Base-by-base conservation (phyloP, 495 filamentous ascomycete genomes). In the Penicillium canescens region DNA sequence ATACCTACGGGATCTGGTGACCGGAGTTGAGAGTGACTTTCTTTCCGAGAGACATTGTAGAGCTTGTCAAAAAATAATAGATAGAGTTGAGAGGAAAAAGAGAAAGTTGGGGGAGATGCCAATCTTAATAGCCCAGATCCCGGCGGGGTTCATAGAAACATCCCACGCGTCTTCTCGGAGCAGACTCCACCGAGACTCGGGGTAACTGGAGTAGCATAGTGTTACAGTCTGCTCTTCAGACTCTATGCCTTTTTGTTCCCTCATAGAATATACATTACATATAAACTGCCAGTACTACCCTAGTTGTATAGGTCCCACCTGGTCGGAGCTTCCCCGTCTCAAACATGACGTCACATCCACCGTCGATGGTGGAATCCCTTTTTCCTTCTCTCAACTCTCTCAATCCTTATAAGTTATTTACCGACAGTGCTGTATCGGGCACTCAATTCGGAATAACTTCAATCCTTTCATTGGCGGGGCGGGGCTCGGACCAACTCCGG, bases 1-100 rank as follows among this genome's bases (percentile, higher is more conserved):
- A 24, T 26, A 66, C 74, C 26, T 69, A 77, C 74, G 74, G 73
- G 66, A 77, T 74, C 58, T 67, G 40, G 52, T 65, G 57, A 50
- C 74, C 74, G 47, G 72, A 64, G 71, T 71, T 77, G 35, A 77
- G 69, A 45, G 66, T 67, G 49, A 73, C 68, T 51, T 69, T 76
- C 61, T 74, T 77, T 28, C 73, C 73, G 62, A 76, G 71, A 74
- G 74, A 77, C 74, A 77, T 77, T 45, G 34, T 74, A 63, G 34
- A 24, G 42, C 23, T 42, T 37, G 1, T 31, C 11, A 38, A 41
- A 36, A 47, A 23, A 54, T 42, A 57, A 41, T 23, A 28, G 28
- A 46, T 23, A 52, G 36, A 43, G 42, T 39, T 36, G 35, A 33
- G 23, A 41, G 36, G 45, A 42, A 48, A 41, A 33, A 12, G 39